A percentile compares a stretch with the other conserved stretches of the same genome.
These are phyloP conservation scores for Candida ortonii DNA, from an alignment of 805 yeast species.

Conservation along the genomic window DNA sequence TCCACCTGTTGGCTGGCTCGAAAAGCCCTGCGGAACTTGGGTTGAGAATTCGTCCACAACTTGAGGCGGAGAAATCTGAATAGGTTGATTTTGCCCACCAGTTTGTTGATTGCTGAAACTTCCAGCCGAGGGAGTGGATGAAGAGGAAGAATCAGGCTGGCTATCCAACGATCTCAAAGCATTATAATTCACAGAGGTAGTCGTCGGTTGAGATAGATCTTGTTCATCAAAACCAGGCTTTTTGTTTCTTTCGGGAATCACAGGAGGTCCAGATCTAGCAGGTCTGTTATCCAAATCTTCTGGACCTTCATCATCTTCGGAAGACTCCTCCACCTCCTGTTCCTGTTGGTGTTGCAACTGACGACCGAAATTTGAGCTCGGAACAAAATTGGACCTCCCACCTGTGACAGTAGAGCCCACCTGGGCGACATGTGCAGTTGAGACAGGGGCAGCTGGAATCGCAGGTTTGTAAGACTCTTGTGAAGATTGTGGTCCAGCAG, in stretches of 20 bases:
- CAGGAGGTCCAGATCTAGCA: constrained; percentile 29
- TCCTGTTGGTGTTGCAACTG: constrained; percentile 42
- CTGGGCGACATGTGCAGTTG: constrained; percentile 22
- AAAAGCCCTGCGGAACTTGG: constrained; percentile 7
- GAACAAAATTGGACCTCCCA: constrained; percentile 54
- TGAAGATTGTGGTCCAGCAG: constrained; percentile 28
- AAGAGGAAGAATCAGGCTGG: constrained; percentile 10
- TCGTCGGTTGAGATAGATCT: constrained; percentile 11
- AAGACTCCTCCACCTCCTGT: constrained; percentile 32
- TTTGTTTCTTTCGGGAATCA: constrained; percentile 35
- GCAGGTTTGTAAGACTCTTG: constrained; percentile 25
- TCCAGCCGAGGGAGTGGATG: constrained; percentile 21
- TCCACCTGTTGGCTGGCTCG: constrained; percentile 18
- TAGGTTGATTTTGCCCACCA: constrained; percentile 1
- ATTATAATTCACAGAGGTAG: constrained; percentile 41
- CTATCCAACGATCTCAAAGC: constrained; percentile 36
- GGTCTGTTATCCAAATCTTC: constrained; percentile 28
- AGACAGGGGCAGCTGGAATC: constrained; percentile 33
- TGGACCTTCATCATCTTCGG: constrained; percentile 37
- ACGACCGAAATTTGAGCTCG: constrained; percentile 86
- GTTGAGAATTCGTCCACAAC: constrained; percentile 4
- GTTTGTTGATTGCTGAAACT: constrained; percentile 9
- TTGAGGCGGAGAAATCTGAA: constrained; percentile 4
- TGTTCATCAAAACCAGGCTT: constrained; percentile 33
- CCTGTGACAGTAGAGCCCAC: constrained; percentile 23